Conservation (phyloP, 805 yeast genomes). For the Suhomyces sp. region DNA sequence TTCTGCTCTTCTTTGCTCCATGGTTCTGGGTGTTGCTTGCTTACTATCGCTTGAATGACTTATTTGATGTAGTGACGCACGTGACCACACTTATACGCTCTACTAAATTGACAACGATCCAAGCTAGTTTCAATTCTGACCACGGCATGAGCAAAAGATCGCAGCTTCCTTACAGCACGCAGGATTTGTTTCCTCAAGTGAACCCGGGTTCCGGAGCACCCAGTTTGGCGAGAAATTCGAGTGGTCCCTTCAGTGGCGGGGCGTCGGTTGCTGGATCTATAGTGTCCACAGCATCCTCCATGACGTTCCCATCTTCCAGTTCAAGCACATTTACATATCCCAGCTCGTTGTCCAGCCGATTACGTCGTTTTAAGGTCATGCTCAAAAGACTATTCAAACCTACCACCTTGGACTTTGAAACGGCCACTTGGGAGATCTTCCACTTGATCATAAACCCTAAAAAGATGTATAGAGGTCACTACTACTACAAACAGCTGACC, state of each 20-base stretch:
- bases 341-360: neutral
- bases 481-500: conserved; percentile 66
- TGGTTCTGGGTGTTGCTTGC: neutral
- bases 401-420: conserved; percentile 83
- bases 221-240: neutral
- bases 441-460: conserved; percentile 72
- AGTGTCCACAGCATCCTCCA: neutral
- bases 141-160: conserved; percentile 22
- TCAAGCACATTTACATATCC: neutral
- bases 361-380: conserved; percentile 15
- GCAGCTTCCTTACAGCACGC: conserved; percentile 41
- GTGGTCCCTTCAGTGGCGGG: neutral
- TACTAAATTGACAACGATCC: neutral
- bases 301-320: neutral
- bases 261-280: neutral
- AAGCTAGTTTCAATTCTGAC: neutral
- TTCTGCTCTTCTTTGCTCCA: neutral
- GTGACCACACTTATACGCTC: neutral
- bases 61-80: neutral
- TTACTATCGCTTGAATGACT: conserved; percentile 1
- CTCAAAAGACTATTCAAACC: conserved; percentile 52
- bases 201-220: conserved; percentile 5
- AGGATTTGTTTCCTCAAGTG: conserved; percentile 38
- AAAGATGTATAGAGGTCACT: conserved; percentile 76
- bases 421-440: conserved; percentile 88